These are phyloP conservation scores for Ganoderma sinense DNA, from an alignment of 1,284 basidiomycete genomes.

Conservation along the genomic window DNA sequence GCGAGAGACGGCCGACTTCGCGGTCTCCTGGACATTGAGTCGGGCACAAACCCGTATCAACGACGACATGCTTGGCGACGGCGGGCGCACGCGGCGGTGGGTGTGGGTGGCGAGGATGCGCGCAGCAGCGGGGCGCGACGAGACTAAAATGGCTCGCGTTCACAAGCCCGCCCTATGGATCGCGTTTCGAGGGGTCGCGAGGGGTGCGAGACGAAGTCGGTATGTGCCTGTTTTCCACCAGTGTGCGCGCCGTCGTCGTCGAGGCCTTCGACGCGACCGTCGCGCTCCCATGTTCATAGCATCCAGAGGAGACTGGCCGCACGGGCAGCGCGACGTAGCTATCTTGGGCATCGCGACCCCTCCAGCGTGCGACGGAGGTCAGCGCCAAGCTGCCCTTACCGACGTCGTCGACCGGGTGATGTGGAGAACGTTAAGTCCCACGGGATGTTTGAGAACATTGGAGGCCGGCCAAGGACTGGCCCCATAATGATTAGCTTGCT, in stretches of 20 bases:
- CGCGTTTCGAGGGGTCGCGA: slow-evolving; percentile 14
- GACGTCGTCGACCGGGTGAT: neutral
- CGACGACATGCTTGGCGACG: slow-evolving; percentile 4
- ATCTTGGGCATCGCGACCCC: slow-evolving; percentile 19
- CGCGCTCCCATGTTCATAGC: slow-evolving; percentile 18
- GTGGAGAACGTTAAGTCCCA: neutral
- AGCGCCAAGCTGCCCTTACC: slow-evolving; percentile 6
- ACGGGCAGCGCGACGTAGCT: slow-evolving; percentile 14
- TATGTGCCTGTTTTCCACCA: slow-evolving; percentile 5
- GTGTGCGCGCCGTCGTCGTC: slow-evolving; percentile 16
- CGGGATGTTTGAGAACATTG: neutral
- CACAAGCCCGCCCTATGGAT: slow-evolving; percentile 18
- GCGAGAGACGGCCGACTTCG: neutral
- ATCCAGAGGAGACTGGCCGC: slow-evolving; percentile 7
- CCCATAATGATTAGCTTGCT: neutral
- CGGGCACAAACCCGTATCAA: slow-evolving; percentile 1
- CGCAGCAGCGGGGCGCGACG: slow-evolving; percentile 1
- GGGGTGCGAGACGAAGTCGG: slow-evolving; percentile 5
- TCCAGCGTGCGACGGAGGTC: slow-evolving; percentile 24
- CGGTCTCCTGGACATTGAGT: neutral
- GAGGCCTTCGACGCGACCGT: neutral
- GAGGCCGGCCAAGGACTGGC: neutral
- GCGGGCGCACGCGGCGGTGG: slow-evolving; percentile 18
- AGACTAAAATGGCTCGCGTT: slow-evolving; percentile 10
- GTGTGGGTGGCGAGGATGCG: slow-evolving; percentile 16